Conservation (phyloP, 192 early-diverging fungal species). For the Fimicolochytrium jonesii region DNA sequence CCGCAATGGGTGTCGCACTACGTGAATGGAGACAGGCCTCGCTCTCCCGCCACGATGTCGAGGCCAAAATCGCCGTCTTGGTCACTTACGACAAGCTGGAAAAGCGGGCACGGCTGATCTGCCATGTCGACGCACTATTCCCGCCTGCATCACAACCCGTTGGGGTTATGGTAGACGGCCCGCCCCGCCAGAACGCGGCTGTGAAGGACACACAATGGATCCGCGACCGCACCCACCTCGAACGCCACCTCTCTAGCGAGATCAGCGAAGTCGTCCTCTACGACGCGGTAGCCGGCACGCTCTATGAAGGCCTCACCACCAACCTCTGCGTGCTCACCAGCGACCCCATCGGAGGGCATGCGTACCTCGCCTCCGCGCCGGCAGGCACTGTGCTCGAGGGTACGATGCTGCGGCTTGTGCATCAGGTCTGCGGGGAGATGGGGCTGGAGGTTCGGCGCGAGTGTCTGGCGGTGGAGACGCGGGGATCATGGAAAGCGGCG, state of each 20-base stretch:
- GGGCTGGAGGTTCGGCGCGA: background rate
- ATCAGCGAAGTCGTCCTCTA: background rate
- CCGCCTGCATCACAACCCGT: too few relatives aligned
- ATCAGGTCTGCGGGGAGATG: background rate
- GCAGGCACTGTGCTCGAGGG: background rate
- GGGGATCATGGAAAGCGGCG: background rate
- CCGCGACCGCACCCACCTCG: background rate
- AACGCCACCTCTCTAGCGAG: background rate
- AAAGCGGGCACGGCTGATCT: too few relatives aligned
- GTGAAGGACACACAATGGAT: constrained; percentile 6
- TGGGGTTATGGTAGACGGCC: background rate
- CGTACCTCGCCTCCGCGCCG: background rate
- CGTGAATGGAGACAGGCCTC: too few relatives aligned
- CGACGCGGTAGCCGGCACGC: background rate
- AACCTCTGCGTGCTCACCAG: constrained; percentile 6
- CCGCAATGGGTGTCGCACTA: too few relatives aligned
- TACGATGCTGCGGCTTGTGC: background rate
- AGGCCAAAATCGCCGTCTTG: too few relatives aligned
- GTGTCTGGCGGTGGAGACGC: background rate
- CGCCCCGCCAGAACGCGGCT: background rate
- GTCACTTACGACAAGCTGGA: too few relatives aligned
- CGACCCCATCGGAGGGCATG: background rate
- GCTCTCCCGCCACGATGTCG: too few relatives aligned
- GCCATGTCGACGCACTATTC: too few relatives aligned
- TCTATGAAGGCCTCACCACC: constrained; percentile 7